Base-by-base conservation (phyloP, 805 yeast genomes). In the Teunomyces funiuensis region DNA sequence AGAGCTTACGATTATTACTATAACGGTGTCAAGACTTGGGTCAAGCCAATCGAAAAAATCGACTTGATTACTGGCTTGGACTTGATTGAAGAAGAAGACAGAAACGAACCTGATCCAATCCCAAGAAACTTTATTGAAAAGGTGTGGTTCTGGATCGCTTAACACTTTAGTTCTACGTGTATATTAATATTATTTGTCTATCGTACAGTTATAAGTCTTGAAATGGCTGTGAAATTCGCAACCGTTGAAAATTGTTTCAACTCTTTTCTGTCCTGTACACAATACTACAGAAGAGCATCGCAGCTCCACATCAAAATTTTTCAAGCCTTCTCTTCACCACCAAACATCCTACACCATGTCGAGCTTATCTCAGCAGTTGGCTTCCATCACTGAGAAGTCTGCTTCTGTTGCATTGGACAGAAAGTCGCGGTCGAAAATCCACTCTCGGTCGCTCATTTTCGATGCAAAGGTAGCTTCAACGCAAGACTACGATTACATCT, bases 391-490 rank as follows among this genome's bases (percentile, higher is more conserved):
- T 25, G 72, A 71, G 46, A 77, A 73, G 45, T 80, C 79, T 39
- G 80, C 84, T 36, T 79, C 91, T 26, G 79, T 86, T 40, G 88
- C 89, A 2, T 71, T 85, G 48, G 97, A 91, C 60, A 79, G 97
- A 61, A 89, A 89, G 63, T 75, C 79, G 53, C 76, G 97, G 61
- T 87, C 89, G 47, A 86, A 85, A 62, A 69, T 89, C 43, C 99
- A 93, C 58, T 81, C 95, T 28, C 83, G 88, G 28, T 93, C 99
- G 36, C 77, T 93, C 49, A 76, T 93, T 19, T 90, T 84, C 61
- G 95, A 88, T 31, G 75, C 96, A 7, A 81, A 83, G 53, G 82
- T 80, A 46, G 99, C 99, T 13, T 87, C 95, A n/a, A 78, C 90
- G 26, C 98, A 93, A 68, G 99, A 93, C 61, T 90, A 79, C 55